These are phyloP conservation scores for Trypanosoma melophagium DNA, from an alignment of 208 protist species.

Conservation along the genomic window DNA sequence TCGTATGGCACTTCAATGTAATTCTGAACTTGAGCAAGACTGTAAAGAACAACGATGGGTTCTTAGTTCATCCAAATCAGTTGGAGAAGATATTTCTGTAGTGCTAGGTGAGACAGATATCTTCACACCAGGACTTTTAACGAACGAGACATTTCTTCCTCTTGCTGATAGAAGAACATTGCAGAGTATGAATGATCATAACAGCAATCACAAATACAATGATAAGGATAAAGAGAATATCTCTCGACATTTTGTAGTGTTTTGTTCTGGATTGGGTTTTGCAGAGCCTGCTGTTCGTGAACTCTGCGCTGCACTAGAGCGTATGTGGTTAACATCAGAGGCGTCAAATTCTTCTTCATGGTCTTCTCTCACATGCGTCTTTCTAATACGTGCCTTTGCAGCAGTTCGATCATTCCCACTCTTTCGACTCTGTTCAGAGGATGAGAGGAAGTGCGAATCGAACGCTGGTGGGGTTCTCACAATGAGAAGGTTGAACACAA, in stretches of 20 bases:
- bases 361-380: constrained; percentile 53
- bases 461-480: not conserved
- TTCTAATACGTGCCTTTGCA: constrained; percentile 42
- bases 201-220: not conserved
- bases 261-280: constrained; percentile 64
- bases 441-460: not conserved
- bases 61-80: not conserved
- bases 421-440: constrained; percentile 44
- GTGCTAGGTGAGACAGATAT: constrained; percentile 62
- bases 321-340: constrained; percentile 26
- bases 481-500: constrained; percentile 45
- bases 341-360: constrained; percentile 18
- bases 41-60: constrained; percentile 6
- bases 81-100: constrained; percentile 30
- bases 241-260: constrained; percentile 34
- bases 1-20: constrained; percentile 40
- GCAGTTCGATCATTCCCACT: constrained; percentile 46
- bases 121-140: constrained; percentile 52
- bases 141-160: constrained; percentile 47
- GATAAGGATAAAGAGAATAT: not conserved
- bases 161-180: constrained; percentile 17
- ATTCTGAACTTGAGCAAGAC: constrained; percentile 17
- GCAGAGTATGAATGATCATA: constrained; percentile 24
- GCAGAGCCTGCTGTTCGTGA: constrained; percentile 40
- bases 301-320: constrained; percentile 51